Evolutionary conservation across 345 rosid genomes (phyloP).

Genomic region (Leavenworthia alabamica): DNA sequence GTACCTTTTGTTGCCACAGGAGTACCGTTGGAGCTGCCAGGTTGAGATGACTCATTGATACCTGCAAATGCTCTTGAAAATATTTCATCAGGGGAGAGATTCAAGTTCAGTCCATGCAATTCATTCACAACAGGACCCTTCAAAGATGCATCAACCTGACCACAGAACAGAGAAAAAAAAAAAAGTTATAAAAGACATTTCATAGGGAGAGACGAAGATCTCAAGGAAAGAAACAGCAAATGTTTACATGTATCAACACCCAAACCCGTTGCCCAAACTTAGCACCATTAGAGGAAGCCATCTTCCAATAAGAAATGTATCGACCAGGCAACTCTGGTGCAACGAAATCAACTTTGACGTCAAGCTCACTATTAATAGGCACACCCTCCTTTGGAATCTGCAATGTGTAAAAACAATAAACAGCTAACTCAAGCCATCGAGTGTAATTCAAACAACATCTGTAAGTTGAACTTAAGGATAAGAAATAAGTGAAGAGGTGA

Average conservation of each 20-base stretch:
- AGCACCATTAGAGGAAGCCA: conserved; percentile 57
- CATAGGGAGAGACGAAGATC: background rate
- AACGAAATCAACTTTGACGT: conserved; percentile 66
- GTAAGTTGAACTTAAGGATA: background rate
- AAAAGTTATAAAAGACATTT: background rate
- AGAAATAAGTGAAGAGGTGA: background rate
- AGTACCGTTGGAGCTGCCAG: conserved; percentile 14
- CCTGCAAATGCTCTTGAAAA: conserved; percentile 25
- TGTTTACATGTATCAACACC: conserved; percentile 72
- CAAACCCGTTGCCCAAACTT: conserved; percentile 93
- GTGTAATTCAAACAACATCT: background rate
- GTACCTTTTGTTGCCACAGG: background rate
- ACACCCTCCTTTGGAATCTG: conserved; percentile 78
- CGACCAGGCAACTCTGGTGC: conserved; percentile 74
- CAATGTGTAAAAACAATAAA: conserved; percentile 11
- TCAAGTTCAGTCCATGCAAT: conserved; percentile 55
- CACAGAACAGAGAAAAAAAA: background rate
- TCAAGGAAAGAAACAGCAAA: background rate
- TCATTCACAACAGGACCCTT: conserved; percentile 26
- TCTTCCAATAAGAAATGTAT: conserved; percentile 85
- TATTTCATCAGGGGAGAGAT: conserved; percentile 44
- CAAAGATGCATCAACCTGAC: conserved; percentile 60
- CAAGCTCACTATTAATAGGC: conserved; percentile 59
- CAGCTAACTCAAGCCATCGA: background rate
- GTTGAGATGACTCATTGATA: conserved; percentile 17